Evolutionary conservation across 805 yeast species (phyloP), one percentile per base, ranked within the genome.

Genomic region (Suhomyces sp.): DNA sequence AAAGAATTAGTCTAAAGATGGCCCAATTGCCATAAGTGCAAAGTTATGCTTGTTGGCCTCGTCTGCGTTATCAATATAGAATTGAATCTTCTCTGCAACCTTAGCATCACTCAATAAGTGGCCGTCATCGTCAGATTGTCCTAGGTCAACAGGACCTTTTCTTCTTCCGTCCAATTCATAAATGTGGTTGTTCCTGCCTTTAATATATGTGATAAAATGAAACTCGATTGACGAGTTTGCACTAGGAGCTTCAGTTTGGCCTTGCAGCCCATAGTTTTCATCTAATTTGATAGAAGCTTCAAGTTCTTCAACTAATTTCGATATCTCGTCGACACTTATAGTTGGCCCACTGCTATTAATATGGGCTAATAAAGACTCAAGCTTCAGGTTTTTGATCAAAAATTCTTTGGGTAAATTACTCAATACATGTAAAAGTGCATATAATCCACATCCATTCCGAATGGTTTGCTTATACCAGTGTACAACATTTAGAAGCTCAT

Each of bases 161-260:
- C 96, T 77, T 57, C 98, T 79, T 1, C 99, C 99, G 64, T 93
- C 99, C 35, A 93, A 76, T 69, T 93, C 98, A 62, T 83, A 89
- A 19, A 93, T 64, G 54, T 81, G 82, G 7, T 81, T 82, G 56
- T 82, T 78, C 10, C 72, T 70, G 23, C 79, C 77, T 60, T 81
- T 84, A 9, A 88, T 75, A 61, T 88, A 86, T 5, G 94, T 78
- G 24, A 93, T 84, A 64, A 88, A 93, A 70, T 93, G 99, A 53
- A 86, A 73, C 51, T 84, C 82, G 10, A 71, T 62, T 2, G 73
- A 75, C 5, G 73, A 79, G 1, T 74, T 79, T 7, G 87, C 83
- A 9, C 70, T 66, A 8, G 92, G 93, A 0, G 88, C 88, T 47
- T 78, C 83, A 0, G 92, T 85, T 59, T 84, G 85, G 10, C 91